phyloP scores from a whole-genome alignment of 2,329 filamentous ascomycete species.

The Botrytis sinoallii region DNA sequence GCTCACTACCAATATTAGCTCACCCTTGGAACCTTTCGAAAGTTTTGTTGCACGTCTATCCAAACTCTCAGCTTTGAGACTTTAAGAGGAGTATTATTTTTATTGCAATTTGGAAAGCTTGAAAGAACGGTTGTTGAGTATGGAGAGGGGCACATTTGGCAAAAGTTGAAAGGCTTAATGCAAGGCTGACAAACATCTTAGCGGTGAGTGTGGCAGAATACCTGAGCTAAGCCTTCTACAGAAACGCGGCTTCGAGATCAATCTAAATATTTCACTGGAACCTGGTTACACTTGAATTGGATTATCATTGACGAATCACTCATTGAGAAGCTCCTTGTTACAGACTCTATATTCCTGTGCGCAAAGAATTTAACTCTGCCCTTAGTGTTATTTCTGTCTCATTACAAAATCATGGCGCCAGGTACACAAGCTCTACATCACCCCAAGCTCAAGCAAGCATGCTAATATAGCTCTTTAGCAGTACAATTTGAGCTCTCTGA shows the following conservation, averaged over 20 bases:
- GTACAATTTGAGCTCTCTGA: slow-evolving; percentile 80
- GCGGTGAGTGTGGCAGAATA: slow-evolving; percentile 7
- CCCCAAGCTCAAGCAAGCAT: slow-evolving; percentile 16
- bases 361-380: not conserved
- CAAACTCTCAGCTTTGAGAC: not conserved
- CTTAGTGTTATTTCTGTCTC: not conserved
- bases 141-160: slow-evolving; percentile 8
- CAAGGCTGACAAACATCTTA: slow-evolving; percentile 12
- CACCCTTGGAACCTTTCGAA: not conserved
- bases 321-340: not conserved
- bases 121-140: not conserved
- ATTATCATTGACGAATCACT: not conserved
- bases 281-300: not conserved
- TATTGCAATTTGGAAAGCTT: not conserved
- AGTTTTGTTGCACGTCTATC: not conserved
- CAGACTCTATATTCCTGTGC: too few species aligned
- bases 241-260: slow-evolving; percentile 9
- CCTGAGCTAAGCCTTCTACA: not conserved
- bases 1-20: not conserved
- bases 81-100: not conserved
- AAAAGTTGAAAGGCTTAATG: slow-evolving; percentile 8
- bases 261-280: slow-evolving; percentile 16
- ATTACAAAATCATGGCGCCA: slow-evolving; percentile 25
- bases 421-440: slow-evolving; percentile 36
- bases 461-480: slow-evolving; percentile 41